Conservation (phyloP, 306 rosid species). For the Quercus glauca region DNA sequence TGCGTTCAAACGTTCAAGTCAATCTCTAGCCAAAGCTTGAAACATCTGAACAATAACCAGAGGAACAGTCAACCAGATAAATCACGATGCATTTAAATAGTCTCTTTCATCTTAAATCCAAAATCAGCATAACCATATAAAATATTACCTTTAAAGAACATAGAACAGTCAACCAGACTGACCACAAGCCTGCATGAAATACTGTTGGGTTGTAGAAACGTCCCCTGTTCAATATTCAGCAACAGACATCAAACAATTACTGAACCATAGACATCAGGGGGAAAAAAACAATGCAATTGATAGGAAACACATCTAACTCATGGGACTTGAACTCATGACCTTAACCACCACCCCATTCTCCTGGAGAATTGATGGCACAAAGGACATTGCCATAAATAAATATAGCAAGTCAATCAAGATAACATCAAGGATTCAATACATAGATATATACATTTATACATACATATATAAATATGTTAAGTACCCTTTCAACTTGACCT, state of each 20-base stretch:
- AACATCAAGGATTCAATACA: neutral
- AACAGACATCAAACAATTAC: neutral
- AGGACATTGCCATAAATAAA: neutral
- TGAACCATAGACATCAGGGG: neutral
- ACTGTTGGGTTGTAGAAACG: conserved; percentile 80
- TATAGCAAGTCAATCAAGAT: neutral
- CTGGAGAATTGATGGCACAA: neutral
- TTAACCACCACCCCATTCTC: neutral
- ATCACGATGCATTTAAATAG: conserved; percentile 1
- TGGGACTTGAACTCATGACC: neutral
- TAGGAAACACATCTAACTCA: neutral
- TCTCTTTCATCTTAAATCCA: neutral
- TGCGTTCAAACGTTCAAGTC: conserved; percentile 89
- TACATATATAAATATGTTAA: neutral
- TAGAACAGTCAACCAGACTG: conserved; percentile 83
- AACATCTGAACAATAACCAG: conserved; percentile 68
- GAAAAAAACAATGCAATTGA: neutral
- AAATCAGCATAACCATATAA: conserved; percentile 1
- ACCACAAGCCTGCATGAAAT: conserved; percentile 86
- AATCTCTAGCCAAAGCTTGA: conserved; percentile 98
- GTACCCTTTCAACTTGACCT: neutral
- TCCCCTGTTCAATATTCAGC: conserved; percentile 59
- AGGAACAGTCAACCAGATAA: neutral
- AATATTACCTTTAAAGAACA: conserved; percentile 76
- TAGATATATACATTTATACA: neutral